phyloP scores from a whole-genome alignment of 1,139 yeast species.

The Suhomyces anneliseae region DNA sequence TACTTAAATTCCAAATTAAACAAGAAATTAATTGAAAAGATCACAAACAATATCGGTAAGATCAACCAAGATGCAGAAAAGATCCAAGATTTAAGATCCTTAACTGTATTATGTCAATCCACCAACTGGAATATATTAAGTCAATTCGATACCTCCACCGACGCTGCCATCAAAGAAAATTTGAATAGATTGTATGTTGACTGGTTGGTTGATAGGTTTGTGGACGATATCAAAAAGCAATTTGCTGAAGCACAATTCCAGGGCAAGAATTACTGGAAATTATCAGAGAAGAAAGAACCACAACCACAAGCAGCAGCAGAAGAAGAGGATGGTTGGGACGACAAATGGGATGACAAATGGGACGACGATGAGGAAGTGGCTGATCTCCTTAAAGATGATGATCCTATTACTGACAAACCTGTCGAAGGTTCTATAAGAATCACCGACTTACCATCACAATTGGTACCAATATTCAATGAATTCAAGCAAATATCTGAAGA shows the following conservation, averaged over 20 bases:
- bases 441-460: slow-evolving; percentile 22
- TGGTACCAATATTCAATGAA: slow-evolving; percentile 24
- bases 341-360: slow-evolving; percentile 21
- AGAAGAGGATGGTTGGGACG: slow-evolving; percentile 21
- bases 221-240: slow-evolving; percentile 16
- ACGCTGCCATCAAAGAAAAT: slow-evolving; percentile 19
- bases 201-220: slow-evolving; percentile 28
- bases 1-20: slow-evolving; percentile 33
- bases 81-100: slow-evolving; percentile 22
- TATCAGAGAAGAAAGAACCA: not conserved
- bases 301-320: slow-evolving; percentile 4
- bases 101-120: slow-evolving; percentile 23
- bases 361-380: slow-evolving; percentile 14
- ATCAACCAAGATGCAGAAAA: slow-evolving; percentile 22
- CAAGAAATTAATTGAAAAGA: slow-evolving; percentile 27
- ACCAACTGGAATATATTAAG: slow-evolving; percentile 34
- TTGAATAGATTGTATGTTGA: slow-evolving; percentile 30
- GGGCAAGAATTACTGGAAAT: slow-evolving; percentile 2
- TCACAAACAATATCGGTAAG: slow-evolving; percentile 30
- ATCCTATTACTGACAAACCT: not conserved
- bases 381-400: slow-evolving; percentile 8
- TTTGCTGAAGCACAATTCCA: slow-evolving; percentile 8
- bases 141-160: slow-evolving; percentile 17
- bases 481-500: slow-evolving; percentile 16
- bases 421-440: slow-evolving; percentile 9